phyloP scores from a whole-genome alignment of 352 stramenopile genomes.

The Phytopythium montanum region DNA sequence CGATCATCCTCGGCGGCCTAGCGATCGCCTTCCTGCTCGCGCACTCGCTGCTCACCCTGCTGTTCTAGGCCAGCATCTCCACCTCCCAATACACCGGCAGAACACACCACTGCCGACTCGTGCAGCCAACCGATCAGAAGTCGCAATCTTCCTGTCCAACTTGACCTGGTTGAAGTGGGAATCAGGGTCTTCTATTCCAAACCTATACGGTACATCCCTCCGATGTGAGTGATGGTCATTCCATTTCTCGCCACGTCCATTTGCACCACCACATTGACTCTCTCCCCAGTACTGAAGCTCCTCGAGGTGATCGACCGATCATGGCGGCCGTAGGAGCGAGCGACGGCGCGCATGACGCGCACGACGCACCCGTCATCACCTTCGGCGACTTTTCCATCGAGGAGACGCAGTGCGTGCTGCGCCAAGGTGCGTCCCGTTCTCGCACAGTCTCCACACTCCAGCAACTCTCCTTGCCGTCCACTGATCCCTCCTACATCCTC shows the following conservation, averaged over 20 bases:
- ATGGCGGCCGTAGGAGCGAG: not conserved
- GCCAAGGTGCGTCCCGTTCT: slow-evolving; percentile 48
- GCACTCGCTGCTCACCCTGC: slow-evolving; percentile 57
- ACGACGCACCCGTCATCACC: slow-evolving; percentile 38
- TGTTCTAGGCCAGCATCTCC: slow-evolving; percentile 23
- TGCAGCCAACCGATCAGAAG: not conserved
- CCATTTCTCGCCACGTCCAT: not conserved
- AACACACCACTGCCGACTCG: not conserved
- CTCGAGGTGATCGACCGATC: not conserved
- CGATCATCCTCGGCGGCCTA: slow-evolving; percentile 54
- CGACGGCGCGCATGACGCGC: not conserved
- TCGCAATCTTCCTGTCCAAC: not conserved
- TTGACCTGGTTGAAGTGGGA: slow-evolving; percentile 1
- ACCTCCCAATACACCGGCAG: not conserved
- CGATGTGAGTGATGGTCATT: slow-evolving; percentile 3
- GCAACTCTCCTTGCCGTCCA: not conserved
- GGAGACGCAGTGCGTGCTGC: slow-evolving; percentile 46
- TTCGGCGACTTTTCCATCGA: slow-evolving; percentile 81
- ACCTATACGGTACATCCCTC: not conserved
- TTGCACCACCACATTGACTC: not conserved
- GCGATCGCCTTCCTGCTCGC: slow-evolving; percentile 62
- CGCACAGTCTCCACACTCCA: not conserved
- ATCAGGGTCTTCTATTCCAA: slow-evolving; percentile 1
- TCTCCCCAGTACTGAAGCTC: not conserved
- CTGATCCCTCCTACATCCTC: not conserved